These are phyloP conservation scores for Alnus glutinosa DNA, from an alignment of 306 rosid species.

Conservation along the genomic window DNA sequence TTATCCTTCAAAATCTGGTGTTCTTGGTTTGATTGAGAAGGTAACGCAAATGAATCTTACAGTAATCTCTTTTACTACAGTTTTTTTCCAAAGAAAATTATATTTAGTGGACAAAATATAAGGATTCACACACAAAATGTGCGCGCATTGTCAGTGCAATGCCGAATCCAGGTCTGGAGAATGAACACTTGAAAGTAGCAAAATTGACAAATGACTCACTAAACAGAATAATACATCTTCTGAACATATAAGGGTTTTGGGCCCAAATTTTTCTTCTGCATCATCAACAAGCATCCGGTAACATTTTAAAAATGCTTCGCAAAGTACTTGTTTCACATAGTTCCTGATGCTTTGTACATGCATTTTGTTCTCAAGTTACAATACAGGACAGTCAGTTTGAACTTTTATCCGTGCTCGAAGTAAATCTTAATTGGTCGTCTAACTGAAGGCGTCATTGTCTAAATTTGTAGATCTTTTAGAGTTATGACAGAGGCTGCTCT, in stretches of 20 bases:
- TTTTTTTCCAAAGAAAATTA: background rate
- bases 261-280: background rate
- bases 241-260: background rate
- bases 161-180: background rate
- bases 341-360: background rate
- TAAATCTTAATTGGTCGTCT: background rate
- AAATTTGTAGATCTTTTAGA: background rate
- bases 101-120: background rate
- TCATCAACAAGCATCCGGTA: background rate
- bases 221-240: background rate
- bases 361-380: background rate
- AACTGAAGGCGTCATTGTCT: background rate
- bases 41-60: conserved; percentile 31
- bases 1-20: conserved; percentile 74
- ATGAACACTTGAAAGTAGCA: background rate
- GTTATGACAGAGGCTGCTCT: background rate
- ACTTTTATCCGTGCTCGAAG: background rate
- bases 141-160: background rate
- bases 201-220: background rate
- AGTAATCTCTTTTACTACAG: background rate
- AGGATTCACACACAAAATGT: background rate
- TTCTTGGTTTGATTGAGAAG: conserved; percentile 94
- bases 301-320: background rate
- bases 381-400: background rate
- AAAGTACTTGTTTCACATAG: background rate